These are phyloP conservation scores for Lepidium africanum DNA, from an alignment of 345 rosid species.

Conservation along the genomic window DNA sequence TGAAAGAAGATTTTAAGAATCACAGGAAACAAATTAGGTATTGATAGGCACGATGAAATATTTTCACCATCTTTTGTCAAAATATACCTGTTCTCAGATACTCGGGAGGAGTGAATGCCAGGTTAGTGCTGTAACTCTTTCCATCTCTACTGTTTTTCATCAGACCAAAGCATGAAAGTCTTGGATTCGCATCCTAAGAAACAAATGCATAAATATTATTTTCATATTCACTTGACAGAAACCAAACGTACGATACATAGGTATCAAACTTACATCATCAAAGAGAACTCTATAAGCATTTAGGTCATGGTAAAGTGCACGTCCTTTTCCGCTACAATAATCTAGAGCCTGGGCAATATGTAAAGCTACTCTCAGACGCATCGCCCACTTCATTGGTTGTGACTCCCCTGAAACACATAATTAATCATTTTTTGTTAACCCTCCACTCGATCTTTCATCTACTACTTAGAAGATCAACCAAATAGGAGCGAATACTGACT, in stretches of 20 bases:
- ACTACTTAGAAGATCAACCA: neutral
- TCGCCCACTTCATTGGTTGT: constrained; percentile 93
- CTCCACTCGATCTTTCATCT: neutral
- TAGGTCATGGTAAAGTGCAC: constrained; percentile 81
- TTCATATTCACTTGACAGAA: neutral
- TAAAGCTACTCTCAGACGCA: constrained; percentile 77
- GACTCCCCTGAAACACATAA: constrained; percentile 56
- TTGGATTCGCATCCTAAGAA: constrained; percentile 71
- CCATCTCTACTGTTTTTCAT: constrained; percentile 95
- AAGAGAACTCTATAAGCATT: constrained; percentile 85
- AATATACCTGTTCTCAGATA: constrained; percentile 68
- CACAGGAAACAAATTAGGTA: neutral
- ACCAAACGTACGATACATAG: neutral
- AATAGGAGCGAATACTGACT: neutral
- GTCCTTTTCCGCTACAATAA: constrained; percentile 70
- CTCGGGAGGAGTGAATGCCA: constrained; percentile 92
- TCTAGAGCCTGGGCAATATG: constrained; percentile 86
- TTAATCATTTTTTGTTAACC: neutral
- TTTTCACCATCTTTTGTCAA: neutral
- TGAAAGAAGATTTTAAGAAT: neutral
- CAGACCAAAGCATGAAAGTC: constrained; percentile 80
- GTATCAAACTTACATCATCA: constrained; percentile 46
- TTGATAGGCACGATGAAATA: neutral
- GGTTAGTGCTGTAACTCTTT: constrained; percentile 87
- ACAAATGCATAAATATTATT: neutral